These are phyloP conservation scores for Trypanosoma theileri DNA, from an alignment of 208 protist species.

Conservation along the genomic window DNA sequence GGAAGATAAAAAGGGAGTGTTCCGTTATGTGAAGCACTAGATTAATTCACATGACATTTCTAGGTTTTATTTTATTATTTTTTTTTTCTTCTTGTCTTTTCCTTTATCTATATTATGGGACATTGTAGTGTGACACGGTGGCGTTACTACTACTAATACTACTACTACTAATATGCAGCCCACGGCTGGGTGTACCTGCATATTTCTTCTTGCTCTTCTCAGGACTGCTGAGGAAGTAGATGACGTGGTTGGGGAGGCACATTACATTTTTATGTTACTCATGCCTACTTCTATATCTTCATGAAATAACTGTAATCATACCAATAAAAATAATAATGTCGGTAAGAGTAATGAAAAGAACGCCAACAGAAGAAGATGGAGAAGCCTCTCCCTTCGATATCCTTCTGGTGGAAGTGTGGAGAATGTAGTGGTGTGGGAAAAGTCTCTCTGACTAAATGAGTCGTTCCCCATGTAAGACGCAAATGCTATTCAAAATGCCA, in stretches of 20 bases:
- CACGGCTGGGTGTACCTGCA: constrained; percentile 44
- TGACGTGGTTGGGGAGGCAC: not conserved
- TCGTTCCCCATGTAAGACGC: constrained; percentile 35
- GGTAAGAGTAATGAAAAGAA: constrained; percentile 3
- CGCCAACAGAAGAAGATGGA: not conserved
- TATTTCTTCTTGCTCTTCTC: constrained; percentile 42
- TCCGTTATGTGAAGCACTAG: too few species aligned
- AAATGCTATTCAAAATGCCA: constrained; percentile 35
- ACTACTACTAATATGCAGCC: constrained; percentile 32
- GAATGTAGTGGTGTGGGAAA: constrained; percentile 37
- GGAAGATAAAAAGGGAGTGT: too few species aligned
- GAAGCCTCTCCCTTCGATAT: constrained; percentile 1
- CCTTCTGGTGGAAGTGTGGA: not conserved
- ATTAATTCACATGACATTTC: too few species aligned
- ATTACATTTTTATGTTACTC: constrained; percentile 17
- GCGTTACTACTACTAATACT: constrained; percentile 8
- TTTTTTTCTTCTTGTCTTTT: too few species aligned
- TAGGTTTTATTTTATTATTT: too few species aligned
- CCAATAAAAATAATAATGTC: not conserved
- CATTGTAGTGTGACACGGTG: too few species aligned
- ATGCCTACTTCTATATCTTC: not conserved
- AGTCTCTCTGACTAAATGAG: constrained; percentile 40
- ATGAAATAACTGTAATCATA: not conserved
- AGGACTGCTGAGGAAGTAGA: constrained; percentile 20
- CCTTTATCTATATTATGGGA: too few species aligned